A percentile compares a stretch with the other conserved stretches of the same genome.
phyloP scores from a whole-genome alignment of 164 flowering plant species.

The Paratinospora sagittata region DNA sequence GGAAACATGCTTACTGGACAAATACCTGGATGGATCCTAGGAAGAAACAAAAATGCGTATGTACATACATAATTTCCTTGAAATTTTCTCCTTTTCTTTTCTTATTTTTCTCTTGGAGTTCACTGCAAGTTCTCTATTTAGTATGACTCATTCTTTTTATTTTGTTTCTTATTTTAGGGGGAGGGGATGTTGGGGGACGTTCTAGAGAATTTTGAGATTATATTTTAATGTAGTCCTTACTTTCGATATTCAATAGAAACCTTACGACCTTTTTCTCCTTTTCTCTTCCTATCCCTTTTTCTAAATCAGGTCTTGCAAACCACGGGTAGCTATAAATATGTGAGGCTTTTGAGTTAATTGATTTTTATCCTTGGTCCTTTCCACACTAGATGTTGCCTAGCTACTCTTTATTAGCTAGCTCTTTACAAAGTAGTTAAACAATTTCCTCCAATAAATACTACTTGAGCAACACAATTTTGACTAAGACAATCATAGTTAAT shows the following conservation, averaged over 20 bases:
- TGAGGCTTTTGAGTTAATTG: not conserved
- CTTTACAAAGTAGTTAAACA: not conserved
- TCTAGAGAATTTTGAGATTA: not conserved
- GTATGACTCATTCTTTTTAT: too few relatives aligned
- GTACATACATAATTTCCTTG: constrained; percentile 22
- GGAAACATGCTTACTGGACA: constrained; percentile 58
- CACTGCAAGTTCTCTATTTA: too few relatives aligned
- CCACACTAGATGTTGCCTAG: too few relatives aligned
- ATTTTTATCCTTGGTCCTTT: not conserved
- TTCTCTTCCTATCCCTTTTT: not conserved
- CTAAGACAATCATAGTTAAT: not conserved
- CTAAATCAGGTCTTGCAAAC: not conserved
- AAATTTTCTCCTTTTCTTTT: not conserved
- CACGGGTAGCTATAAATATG: not conserved
- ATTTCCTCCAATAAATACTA: too few relatives aligned
- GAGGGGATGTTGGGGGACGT: not conserved
- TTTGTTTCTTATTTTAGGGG: not conserved
- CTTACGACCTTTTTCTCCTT: not conserved
- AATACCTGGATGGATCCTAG: constrained; percentile 46
- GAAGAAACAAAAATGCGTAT: constrained; percentile 54
- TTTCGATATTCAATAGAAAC: too few relatives aligned
- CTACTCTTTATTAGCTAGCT: too few relatives aligned
- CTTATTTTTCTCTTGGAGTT: too few relatives aligned
- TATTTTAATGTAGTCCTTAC: not conserved
- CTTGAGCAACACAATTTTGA: not conserved